Conservation (phyloP, 306 rosid species). For the Oemleria cerasiformis region DNA sequence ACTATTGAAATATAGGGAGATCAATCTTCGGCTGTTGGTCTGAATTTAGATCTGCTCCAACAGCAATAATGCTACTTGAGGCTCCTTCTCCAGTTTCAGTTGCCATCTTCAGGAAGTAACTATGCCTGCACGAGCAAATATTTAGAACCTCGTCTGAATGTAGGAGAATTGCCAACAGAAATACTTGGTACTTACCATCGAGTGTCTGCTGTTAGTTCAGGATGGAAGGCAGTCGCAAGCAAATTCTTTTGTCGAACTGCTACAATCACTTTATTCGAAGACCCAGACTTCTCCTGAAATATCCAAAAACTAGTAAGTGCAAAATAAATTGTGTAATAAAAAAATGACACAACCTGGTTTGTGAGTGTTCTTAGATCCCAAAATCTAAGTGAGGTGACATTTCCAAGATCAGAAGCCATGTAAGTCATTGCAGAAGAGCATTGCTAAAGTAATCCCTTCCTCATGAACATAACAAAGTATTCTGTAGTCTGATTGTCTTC, state of each 20-base stretch:
- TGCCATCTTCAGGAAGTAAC: conserved; percentile 83
- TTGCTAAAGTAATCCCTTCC: background rate
- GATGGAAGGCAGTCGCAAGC: conserved; percentile 93
- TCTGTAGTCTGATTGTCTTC: background rate
- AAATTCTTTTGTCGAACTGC: conserved; percentile 89
- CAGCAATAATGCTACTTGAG: conserved; percentile 47
- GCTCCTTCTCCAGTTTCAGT: conserved; percentile 49
- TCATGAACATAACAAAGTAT: background rate
- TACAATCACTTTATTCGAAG: conserved; percentile 66
- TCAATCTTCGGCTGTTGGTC: conserved; percentile 41
- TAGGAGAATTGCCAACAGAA: conserved; percentile 1
- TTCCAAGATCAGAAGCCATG: background rate
- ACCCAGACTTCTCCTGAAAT: conserved; percentile 52
- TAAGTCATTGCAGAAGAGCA: background rate
- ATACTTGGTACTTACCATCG: conserved; percentile 56
- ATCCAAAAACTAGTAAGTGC: conserved; percentile 18
- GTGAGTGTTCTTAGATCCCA: background rate
- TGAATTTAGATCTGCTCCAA: conserved; percentile 24
- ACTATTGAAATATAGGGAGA: conserved; percentile 71
- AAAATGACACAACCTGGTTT: background rate
- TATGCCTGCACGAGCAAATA: conserved; percentile 67
- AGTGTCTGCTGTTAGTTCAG: conserved; percentile 91
- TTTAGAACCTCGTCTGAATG: conserved; percentile 27
- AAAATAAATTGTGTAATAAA: background rate
- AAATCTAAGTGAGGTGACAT: background rate